phyloP scores from a whole-genome alignment of 2,329 filamentous ascomycete species.

The Phialocephala sp. region DNA sequence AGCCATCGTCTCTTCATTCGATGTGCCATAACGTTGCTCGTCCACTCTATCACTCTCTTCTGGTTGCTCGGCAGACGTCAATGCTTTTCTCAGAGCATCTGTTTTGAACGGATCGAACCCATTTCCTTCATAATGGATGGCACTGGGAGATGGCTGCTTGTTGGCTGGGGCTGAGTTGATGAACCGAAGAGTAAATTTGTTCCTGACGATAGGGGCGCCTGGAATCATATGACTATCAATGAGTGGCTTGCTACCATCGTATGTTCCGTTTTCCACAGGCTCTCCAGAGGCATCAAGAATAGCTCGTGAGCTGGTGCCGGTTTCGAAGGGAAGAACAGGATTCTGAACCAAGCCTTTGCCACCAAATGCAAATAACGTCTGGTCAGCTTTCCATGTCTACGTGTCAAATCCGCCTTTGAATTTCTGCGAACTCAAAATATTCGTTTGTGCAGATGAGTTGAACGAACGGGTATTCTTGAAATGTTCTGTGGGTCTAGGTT shows the following conservation, averaged over 20 bases:
- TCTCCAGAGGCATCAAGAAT: not conserved
- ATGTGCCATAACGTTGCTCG: too few relatives aligned
- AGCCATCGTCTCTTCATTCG: too few relatives aligned
- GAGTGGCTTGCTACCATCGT: not conserved
- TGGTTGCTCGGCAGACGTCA: too few relatives aligned
- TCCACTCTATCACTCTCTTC: too few relatives aligned
- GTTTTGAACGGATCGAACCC: too few relatives aligned
- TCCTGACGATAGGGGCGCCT: not conserved
- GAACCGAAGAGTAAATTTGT: too few relatives aligned
- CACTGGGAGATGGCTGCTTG: not conserved
- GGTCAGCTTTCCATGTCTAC: not conserved
- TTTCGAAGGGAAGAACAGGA: not conserved
- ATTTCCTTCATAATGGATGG: too few relatives aligned
- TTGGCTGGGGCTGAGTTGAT: too few relatives aligned
- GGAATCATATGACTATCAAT: not conserved
- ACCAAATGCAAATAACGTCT: not conserved
- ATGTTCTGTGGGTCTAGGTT: too few relatives aligned
- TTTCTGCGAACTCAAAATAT: not conserved
- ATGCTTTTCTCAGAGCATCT: too few relatives aligned
- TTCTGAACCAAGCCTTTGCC: not conserved
- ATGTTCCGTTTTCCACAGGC: not conserved
- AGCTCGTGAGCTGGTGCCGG: not conserved
- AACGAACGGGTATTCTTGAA: too few relatives aligned
- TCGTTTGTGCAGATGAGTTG: too few relatives aligned
- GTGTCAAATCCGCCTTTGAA: not conserved